Base-by-base conservation (phyloP, 2,329 filamentous ascomycete species). In the Apiospora pterosperma region DNA sequence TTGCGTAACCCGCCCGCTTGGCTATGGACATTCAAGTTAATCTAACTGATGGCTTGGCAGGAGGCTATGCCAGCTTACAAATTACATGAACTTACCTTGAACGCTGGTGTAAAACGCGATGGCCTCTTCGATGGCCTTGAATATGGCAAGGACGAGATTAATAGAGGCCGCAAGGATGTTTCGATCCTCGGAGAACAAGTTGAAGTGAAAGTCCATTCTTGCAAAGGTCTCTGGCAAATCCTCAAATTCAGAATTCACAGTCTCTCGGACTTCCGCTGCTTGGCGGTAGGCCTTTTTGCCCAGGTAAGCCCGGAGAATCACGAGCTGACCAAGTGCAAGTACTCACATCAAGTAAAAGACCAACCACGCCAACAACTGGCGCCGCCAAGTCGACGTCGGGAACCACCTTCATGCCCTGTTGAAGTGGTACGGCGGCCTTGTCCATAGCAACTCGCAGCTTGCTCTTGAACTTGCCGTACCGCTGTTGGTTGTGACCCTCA, bases 201-300 rank as follows among this genome's bases (percentile, higher is more conserved):
- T 52, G 14, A 52, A n/a, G n/a, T 63, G 52, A n/a, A 65, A 65
- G 21, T 65, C 64, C 19, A 63, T 60, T 10, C 19, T 36, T 28
- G 14, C 38, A 34, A 65, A 65, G 7, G 52, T 62, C n/a, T 65
- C 64, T 23, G 64, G 64, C 14, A 65, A n/a, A 19, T 65, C 52
- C 25, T 65, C 64, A 34, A 65, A 65, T 3, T 48, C 64, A 16
- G 64, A 63, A 23, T 59, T 48, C 12, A 65, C 52, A 21, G 61
- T 60, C n/a, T 63, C 64, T 1, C 64, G 61, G 5, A 63, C 64
- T 21, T 61, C 28, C 7, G 64, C 48, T 36, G 61, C 61, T 39
- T 65, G 64, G 11, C 55, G 39, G 55, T 65, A 65, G 48, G 64
- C 64, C 64, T 52, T 6, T 6, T n/a, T 14, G 14, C 3, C 1